phyloP scores from a whole-genome alignment of 331 rosid species.

The Cydonia oblonga region DNA sequence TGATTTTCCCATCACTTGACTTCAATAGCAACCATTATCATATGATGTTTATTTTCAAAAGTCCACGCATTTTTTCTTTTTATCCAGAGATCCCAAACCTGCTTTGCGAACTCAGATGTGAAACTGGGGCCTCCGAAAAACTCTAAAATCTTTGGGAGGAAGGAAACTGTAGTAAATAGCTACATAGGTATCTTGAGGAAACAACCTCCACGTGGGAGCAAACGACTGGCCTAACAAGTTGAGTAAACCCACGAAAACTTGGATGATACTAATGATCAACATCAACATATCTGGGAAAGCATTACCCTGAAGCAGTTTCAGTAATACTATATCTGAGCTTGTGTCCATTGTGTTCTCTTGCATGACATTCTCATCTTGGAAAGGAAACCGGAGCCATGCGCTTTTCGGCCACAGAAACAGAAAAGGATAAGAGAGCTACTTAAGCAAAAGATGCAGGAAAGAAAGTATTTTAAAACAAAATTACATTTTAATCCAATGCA shows the following conservation, averaged over 20 bases:
- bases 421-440: not conserved
- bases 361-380: not conserved
- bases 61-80: too few species aligned
- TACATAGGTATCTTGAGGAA: not conserved
- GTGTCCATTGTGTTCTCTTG: not conserved
- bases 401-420: not conserved
- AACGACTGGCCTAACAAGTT: not conserved
- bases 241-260: not conserved
- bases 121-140: not conserved
- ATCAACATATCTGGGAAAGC: not conserved
- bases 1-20: not conserved
- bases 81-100: not conserved
- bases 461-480: not conserved
- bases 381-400: not conserved
- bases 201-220: not conserved
- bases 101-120: not conserved
- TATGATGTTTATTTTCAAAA: too few species aligned
- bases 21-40: not conserved
- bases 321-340: not conserved
- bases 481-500: not conserved
- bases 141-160: not conserved
- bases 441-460: not conserved
- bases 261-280: not conserved
- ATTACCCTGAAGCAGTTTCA: not conserved
- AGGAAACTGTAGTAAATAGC: not conserved